Base-by-base conservation (phyloP, 2,329 filamentous ascomycete species). In the Graphilbum sp. region DNA sequence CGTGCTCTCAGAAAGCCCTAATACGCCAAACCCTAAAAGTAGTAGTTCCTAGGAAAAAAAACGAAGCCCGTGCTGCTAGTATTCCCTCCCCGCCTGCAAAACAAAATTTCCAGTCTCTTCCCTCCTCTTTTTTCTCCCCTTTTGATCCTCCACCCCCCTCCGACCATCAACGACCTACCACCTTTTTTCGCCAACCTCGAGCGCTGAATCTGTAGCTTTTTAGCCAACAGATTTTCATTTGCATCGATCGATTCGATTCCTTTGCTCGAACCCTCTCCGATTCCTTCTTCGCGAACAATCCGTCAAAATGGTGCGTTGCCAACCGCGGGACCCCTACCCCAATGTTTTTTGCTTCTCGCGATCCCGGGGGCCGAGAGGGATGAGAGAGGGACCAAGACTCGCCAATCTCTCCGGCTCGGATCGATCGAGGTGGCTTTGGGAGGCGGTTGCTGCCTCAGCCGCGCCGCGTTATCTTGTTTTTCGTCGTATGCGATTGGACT, bases 301-400 rank as follows among this genome's bases (percentile, higher is more conserved):
- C 69, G 66, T 66, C 73, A 79, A 76, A 60, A 79, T 79, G 75
- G 75, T 79, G 71, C 45, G 45, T 40, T 37, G 15, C 23, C 23
- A 25, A 25, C 12, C 23, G n/a, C n/a, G n/a, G n/a, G n/a, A n/a
- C n/a, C n/a, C n/a, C n/a, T n/a, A n/a, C n/a, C n/a, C n/a, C n/a
- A n/a, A n/a, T n/a, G n/a, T n/a, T n/a, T n/a, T n/a, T n/a, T n/a
- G n/a, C n/a, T n/a, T n/a, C n/a, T n/a, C n/a, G n/a, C n/a, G n/a
- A n/a, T n/a, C n/a, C n/a, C n/a, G n/a, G n/a, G n/a, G n/a, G n/a
- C n/a, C n/a, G n/a, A n/a, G n/a, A n/a, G n/a, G n/a, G n/a, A n/a
- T n/a, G n/a, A n/a, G n/a, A n/a, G n/a, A n/a, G n/a, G n/a, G n/a
- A n/a, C n/a, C n/a, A n/a, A n/a, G n/a, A n/a, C n/a, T n/a, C n/a